Percentiles rank a stretch among this genome's conserved stretches.
Conservation (phyloP, 805 yeast species). For the Isabelozyma rhagii region DNA sequence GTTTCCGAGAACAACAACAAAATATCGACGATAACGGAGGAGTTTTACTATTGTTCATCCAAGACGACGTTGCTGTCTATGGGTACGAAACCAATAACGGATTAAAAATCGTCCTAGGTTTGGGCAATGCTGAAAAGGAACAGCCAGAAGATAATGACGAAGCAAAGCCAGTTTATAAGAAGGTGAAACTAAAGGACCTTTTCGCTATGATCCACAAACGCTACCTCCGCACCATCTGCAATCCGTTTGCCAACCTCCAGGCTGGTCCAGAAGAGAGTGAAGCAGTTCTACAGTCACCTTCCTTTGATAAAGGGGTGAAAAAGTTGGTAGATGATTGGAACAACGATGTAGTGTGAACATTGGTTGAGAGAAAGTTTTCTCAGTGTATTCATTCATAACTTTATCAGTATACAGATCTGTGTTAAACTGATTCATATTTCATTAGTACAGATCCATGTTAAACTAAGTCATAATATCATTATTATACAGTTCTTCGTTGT, state of each 20-base stretch:
- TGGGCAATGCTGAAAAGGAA: constrained; percentile 8
- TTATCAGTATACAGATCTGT: no score
- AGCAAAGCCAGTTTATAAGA: constrained; percentile 4
- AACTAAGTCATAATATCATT: no score
- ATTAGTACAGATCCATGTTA: no score
- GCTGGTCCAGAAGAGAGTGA: constrained; percentile 14
- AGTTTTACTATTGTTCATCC: constrained; percentile 55
- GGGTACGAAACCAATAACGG: constrained; percentile 71
- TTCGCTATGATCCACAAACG: constrained; percentile 46
- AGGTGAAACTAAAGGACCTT: constrained; percentile 9
- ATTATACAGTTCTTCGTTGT: no score
- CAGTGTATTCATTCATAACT: no score
- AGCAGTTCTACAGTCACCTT: constrained; percentile 20
- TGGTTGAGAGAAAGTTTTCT: not conserved
- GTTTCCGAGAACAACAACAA: constrained; percentile 35
- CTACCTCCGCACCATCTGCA: constrained; percentile 55
- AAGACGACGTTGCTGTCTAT: constrained; percentile 64
- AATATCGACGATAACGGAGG: constrained; percentile 15
- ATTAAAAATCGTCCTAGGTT: constrained; percentile 60
- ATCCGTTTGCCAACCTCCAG: constrained; percentile 49
- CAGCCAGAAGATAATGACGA: constrained; percentile 28
- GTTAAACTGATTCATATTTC: no score
- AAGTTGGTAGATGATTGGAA: constrained; percentile 25
- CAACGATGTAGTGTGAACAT: not conserved
- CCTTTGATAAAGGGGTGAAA: constrained; percentile 28